Base-by-base conservation (phyloP, 176 grass and related monocot species). In the Aegilops longissima region DNA sequence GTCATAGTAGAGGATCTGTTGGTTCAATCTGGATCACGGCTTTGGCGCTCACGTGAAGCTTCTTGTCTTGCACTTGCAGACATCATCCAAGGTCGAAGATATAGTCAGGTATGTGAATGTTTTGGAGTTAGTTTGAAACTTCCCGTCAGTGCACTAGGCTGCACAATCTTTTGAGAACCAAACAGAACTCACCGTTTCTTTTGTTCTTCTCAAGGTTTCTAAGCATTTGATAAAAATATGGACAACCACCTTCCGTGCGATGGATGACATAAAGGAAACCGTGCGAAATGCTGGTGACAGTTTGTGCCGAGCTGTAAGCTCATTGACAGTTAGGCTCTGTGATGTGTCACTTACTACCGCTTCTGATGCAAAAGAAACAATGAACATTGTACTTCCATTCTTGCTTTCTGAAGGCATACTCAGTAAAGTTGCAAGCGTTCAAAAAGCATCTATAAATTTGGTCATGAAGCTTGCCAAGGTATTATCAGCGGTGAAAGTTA, bases 241-340 rank as follows among this genome's bases (percentile, higher is more conserved):
- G 96, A 92, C 84, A 70, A 83, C 86, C 24, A 86, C 93, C 79
- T 98, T 98, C 70, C 90, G 96, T 62, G 93, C 92, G 21, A 98
- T 98, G 96, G 96, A 98, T 92, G 96, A 98, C 66, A 98, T 98
- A 81, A 98, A 98, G 80, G 96, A 98, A 94, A 95, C 96, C 66
- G 96, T 98, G 83, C 83, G 96, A 61, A 98, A 94, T 90, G 88
- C 96, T 70, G 96, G 96, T 70, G 96, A 95, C 70, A 95, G 79
- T 89, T 91, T 98, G 84, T 98, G 93, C 80, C 93, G 96, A 87
- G 88, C 92, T 76, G 58, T 90, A 78, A 95, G 93, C 88, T 98
- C 88, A 80, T 91, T 98, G 86, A 94, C 96, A 81, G 83, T 86
- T 17, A 92, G 96, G 84, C 81, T 98, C 12, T 95, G 93, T 88